phyloP scores from a whole-genome alignment of 2,329 filamentous ascomycete genomes.

The Kalaharituber pfeilii region DNA sequence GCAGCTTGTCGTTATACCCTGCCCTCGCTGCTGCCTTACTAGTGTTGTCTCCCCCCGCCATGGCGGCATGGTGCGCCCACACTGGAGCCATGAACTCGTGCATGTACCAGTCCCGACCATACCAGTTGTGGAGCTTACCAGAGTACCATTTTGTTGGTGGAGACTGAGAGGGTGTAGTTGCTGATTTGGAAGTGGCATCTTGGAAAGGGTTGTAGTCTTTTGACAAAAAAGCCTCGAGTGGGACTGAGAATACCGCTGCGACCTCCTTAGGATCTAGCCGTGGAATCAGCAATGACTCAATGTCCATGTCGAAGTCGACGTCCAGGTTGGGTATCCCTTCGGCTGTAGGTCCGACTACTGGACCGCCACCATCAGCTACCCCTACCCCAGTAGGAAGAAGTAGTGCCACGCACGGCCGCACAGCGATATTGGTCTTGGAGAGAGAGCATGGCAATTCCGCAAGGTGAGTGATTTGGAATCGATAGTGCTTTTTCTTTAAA shows the following conservation, averaged over 20 bases:
- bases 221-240: conserved; percentile 66
- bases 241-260: conserved; percentile 79
- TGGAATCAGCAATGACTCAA: conserved; percentile 45
- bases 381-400: conserved; percentile 31
- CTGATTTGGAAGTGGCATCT: not conserved
- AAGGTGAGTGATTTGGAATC: conserved; percentile 68
- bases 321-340: conserved; percentile 8
- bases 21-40: not conserved
- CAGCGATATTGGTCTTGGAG: conserved; percentile 54
- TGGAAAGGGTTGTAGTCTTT: conserved; percentile 37
- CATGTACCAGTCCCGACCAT: conserved; percentile 29
- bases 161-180: not conserved
- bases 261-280: conserved; percentile 77
- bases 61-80: conserved; percentile 25
- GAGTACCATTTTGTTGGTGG: conserved; percentile 52
- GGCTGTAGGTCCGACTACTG: conserved; percentile 11
- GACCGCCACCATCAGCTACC: conserved; percentile 6
- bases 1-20: not conserved
- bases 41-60: too few relatives aligned
- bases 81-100: conserved; percentile 88
- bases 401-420: conserved; percentile 61
- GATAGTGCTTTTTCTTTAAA: not conserved
- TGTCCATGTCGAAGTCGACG: conserved; percentile 34
- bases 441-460: conserved; percentile 65
- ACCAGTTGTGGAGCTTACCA: conserved; percentile 30